Conservation (phyloP, 1,284 basidiomycete genomes). For the Trichosporon coremiiforme region DNA sequence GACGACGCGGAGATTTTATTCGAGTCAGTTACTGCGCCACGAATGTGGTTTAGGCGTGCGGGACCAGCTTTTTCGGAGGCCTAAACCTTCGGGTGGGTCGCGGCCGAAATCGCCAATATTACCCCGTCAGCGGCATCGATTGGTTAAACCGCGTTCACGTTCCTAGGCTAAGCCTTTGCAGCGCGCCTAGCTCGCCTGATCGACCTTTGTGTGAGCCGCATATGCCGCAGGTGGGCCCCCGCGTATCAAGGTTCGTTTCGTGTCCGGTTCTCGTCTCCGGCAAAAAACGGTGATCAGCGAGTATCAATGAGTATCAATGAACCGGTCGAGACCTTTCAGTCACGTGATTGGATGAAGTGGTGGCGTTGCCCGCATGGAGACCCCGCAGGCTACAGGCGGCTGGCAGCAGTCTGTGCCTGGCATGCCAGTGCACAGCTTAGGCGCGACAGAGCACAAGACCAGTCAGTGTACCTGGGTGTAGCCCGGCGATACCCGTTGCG, state of each 20-base stretch:
- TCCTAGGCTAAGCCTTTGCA: background rate
- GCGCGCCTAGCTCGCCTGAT: constrained; percentile 13
- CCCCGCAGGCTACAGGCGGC: background rate
- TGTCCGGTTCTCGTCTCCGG: constrained; percentile 4
- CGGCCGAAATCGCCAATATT: constrained; percentile 13
- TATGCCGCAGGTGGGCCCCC: constrained; percentile 1
- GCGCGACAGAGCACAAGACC: no score
- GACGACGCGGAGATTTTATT: constrained; percentile 13
- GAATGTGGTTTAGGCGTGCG: background rate
- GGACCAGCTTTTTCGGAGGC: background rate
- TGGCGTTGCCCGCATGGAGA: background rate
- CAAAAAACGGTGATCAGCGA: constrained; percentile 2
- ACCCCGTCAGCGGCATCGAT: background rate
- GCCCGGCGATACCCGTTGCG: constrained; percentile 1
- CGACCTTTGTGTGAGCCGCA: background rate
- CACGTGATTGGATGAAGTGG: background rate
- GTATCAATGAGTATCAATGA: background rate
- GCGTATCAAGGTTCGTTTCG: background rate
- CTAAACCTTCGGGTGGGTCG: background rate
- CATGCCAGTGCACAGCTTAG: no score
- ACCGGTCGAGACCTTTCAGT: background rate
- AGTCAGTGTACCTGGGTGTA: no score
- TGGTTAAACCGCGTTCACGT: background rate
- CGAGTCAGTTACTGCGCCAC: constrained; percentile 15
- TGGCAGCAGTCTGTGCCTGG: background rate